These are phyloP conservation scores for Nicotiana knightiana DNA, from an alignment of 257 asterid species.

Conservation along the genomic window DNA sequence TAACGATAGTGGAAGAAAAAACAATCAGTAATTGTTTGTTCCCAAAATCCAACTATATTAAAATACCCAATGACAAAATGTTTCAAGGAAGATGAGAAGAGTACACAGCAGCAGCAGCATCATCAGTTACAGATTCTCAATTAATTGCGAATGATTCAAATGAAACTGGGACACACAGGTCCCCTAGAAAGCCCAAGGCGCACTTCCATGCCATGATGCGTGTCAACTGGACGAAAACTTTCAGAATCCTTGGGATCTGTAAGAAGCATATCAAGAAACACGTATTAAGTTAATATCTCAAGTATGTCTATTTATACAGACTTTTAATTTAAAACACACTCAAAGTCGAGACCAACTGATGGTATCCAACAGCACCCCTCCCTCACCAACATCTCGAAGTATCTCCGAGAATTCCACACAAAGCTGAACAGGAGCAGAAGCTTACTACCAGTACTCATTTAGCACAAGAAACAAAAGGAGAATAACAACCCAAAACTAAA, in stretches of 20 bases:
- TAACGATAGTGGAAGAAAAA: not conserved
- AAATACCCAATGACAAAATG: not conserved
- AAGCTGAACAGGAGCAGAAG: not conserved
- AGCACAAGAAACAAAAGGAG: not conserved
- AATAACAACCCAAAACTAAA: not conserved
- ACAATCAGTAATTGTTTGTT: not conserved
- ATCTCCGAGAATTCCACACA: not conserved
- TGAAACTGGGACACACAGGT: conserved; percentile 79
- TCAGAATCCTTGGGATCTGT: conserved; percentile 96
- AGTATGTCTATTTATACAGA: not conserved
- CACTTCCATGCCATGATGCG: conserved; percentile 97
- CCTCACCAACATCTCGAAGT: not conserved
- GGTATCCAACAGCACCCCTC: not conserved
- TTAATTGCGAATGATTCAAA: conserved; percentile 25
- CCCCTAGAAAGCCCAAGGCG: conserved; percentile 81
- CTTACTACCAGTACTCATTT: not conserved
- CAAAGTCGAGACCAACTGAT: not conserved
- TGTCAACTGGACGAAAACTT: conserved; percentile 53
- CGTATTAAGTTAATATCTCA: not conserved
- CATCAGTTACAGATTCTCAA: not conserved
- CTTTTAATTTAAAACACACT: not conserved
- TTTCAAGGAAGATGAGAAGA: not conserved
- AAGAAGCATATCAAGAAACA: conserved; percentile 1
- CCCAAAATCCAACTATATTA: conserved; percentile 6
- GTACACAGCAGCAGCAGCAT: conserved; percentile 5